These are phyloP conservation scores for Botrytis porri DNA, from an alignment of 2,329 filamentous ascomycete species.

Conservation along the genomic window DNA sequence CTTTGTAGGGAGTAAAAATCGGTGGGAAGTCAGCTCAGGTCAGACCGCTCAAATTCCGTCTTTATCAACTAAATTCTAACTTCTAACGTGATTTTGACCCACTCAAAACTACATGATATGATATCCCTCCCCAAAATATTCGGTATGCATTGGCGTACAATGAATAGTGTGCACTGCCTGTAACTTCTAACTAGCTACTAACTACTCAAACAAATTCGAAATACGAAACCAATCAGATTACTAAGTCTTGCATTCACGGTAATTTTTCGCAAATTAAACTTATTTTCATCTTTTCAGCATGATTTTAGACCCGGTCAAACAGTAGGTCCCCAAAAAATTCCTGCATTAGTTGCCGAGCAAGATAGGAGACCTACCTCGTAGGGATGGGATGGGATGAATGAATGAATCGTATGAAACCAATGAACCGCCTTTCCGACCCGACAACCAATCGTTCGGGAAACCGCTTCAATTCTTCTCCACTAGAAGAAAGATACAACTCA, in stretches of 20 bases:
- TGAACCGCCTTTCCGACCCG: background rate
- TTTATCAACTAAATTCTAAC: background rate
- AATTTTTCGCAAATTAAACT: conserved; percentile 13
- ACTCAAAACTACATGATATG: background rate
- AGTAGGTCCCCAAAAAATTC: background rate
- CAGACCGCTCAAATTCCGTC: conserved; percentile 8
- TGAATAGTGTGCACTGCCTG: background rate
- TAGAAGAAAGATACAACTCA: conserved; percentile 14
- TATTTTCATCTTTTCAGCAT: background rate
- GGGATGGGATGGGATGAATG: conserved; percentile 13
- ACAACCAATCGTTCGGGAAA: conserved; percentile 18
- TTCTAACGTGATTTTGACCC: background rate
- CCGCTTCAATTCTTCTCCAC: conserved; percentile 13
- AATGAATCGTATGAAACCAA: conserved; percentile 16
- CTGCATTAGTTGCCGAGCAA: background rate
- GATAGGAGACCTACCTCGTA: conserved; percentile 5
- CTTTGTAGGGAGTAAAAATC: background rate
- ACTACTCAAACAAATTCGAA: background rate
- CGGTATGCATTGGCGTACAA: background rate
- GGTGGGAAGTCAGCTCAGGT: conserved; percentile 1
- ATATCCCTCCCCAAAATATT: background rate
- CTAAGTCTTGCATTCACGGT: background rate
- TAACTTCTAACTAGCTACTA: background rate
- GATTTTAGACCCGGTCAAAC: background rate
- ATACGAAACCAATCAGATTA: conserved; percentile 4